phyloP scores from a whole-genome alignment of 192 early-diverging fungal genomes.

The Coemansia sp. region DNA sequence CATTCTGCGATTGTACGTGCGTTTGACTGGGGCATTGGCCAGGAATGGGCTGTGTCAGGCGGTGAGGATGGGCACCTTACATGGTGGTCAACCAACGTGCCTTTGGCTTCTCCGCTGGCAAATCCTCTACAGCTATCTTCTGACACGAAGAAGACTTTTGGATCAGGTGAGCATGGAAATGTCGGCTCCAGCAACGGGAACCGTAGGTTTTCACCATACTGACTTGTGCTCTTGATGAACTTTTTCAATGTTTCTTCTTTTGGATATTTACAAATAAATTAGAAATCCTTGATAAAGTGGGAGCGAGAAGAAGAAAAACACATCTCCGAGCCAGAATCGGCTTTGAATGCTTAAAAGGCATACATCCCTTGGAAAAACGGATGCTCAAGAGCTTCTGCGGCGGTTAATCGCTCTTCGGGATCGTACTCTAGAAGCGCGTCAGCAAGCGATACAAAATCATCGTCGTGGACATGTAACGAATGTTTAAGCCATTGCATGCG shows the following conservation, averaged over 20 bases:
- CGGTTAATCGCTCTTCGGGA: slow-evolving; percentile 79
- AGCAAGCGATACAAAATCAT: slow-evolving; percentile 51
- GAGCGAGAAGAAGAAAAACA: background rate
- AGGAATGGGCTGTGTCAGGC: slow-evolving; percentile 66
- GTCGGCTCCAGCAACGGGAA: background rate
- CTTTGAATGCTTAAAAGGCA: slow-evolving; percentile 10
- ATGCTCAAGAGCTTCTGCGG: slow-evolving; percentile 66
- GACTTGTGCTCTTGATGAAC: background rate
- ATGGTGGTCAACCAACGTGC: slow-evolving; percentile 58
- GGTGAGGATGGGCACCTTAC: slow-evolving; percentile 78
- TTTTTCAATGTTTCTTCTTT: background rate
- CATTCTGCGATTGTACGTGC: slow-evolving; percentile 87
- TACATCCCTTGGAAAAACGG: slow-evolving; percentile 53
- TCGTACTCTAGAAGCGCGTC: slow-evolving; percentile 84
- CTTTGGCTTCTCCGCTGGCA: background rate
- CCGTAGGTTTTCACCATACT: slow-evolving; percentile 38
- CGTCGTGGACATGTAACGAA: slow-evolving; percentile 45
- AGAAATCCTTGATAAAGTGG: background rate
- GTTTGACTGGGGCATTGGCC: slow-evolving; percentile 66
- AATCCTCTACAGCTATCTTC: background rate
- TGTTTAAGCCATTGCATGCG: slow-evolving; percentile 54
- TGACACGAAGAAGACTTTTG: slow-evolving; percentile 7
- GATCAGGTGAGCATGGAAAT: background rate
- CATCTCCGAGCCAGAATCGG: background rate
- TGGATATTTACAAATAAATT: background rate